Evolutionary conservation across 1,284 basidiomycete species (phyloP), one percentile per base, ranked within the genome.

Genomic region (Ceratobasidium sp.): DNA sequence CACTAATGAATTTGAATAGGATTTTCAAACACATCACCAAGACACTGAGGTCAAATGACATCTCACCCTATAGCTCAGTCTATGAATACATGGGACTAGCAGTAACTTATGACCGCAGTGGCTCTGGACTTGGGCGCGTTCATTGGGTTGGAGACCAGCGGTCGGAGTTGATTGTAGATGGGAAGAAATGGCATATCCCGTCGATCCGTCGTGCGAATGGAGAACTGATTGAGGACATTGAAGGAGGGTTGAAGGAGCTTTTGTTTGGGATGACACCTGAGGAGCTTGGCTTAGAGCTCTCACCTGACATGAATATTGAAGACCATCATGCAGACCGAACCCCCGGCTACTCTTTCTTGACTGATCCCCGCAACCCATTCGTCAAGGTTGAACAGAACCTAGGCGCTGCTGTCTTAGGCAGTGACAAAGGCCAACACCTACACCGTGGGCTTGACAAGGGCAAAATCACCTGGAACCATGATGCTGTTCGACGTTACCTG

Each of bases 361-460:
- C 64, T 8, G 64, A 66, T 66, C 64, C 39, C 11, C 5, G 13
- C 6, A 66, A 66, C 42, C 64, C 64, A 6, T 66, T 66, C 33
- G 4, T n/a, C 28, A 28, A 54, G 28, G 51, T 28, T 23, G 51
- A 54, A n/a, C 51, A 54, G 10, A 28, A n/a, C 10, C 51, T 54
- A 17, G 51, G n/a, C 28, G 23, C 28, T n/a, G 10, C 13, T n/a
- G 51, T 54, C n/a, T n/a, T 54, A 17, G 51, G 51, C 15, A 11
- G 28, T n/a, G 51, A 54, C 10, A 8, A 54, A 8, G 51, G 51
- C 10, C n/a, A 10, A 10, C 10, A 28, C 10, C 51, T 54, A 10
- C 51, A 54, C 51, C 51, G 28, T 17, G 51, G 51, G n/a, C 13
- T 54, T n/a, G n/a, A 11, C 10, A n/a, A 54, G 13, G 51, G 51